Conservation (phyloP, 108 stramenopile species). For the Nitzschia sp. region DNA sequence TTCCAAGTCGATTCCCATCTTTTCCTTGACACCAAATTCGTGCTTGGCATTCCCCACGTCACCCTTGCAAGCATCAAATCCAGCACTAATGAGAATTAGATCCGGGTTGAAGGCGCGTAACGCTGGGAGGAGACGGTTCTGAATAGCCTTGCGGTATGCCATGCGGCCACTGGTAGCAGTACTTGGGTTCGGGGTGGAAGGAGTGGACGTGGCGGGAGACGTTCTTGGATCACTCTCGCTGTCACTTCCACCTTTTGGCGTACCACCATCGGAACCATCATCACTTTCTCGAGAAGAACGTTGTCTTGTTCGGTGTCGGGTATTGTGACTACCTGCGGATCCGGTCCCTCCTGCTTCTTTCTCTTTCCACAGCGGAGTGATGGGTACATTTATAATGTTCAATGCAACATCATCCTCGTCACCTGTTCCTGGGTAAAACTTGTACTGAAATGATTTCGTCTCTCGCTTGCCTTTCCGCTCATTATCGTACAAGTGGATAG, state of each 20-base stretch:
- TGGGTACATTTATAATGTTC: constrained; percentile 96
- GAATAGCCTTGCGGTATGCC: constrained; percentile 80
- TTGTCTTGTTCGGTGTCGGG: constrained; percentile 47
- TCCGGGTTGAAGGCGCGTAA: constrained; percentile 95
- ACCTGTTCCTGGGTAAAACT: constrained; percentile 96
- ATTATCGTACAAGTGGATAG: constrained; percentile 91
- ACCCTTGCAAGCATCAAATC: constrained; percentile 94
- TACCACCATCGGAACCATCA: constrained; percentile 34
- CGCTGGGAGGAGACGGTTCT: constrained; percentile 78
- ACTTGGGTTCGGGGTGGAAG: constrained; percentile 35
- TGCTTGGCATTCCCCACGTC: constrained; percentile 91
- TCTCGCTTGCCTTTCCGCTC: constrained; percentile 63
- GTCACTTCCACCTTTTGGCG: constrained; percentile 36
- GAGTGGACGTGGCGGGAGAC: constrained; percentile 32
- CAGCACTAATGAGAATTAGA: constrained; percentile 94
- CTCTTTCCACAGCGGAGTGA: constrained; percentile 91
- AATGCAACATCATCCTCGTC: constrained; percentile 83
- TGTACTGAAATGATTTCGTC: constrained; percentile 62
- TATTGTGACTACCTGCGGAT: constrained; percentile 44
- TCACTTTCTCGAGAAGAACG: constrained; percentile 16
- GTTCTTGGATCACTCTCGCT: constrained; percentile 31
- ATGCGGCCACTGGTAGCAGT: constrained; percentile 40
- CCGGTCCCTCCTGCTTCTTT: constrained; percentile 22
- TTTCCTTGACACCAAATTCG: constrained; percentile 59
- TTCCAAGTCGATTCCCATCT: constrained; percentile 80